Evolutionary conservation across 192 early-diverging fungal genomes (phyloP).

Genomic region (Coemansia sp.): DNA sequence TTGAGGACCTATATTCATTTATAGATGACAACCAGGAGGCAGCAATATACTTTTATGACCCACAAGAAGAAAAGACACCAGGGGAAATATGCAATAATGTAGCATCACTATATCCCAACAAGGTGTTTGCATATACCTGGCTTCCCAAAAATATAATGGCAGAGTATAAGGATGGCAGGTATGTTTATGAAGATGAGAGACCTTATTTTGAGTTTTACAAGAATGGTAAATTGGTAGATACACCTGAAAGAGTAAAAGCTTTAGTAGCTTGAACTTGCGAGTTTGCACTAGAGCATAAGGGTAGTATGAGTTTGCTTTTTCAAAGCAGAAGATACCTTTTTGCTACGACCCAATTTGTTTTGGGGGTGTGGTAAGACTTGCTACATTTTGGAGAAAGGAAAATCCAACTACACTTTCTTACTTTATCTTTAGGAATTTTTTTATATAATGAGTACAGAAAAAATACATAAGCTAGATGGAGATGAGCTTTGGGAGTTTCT

Average conservation of each 20-base stretch:
- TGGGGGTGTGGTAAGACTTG: too few relatives aligned
- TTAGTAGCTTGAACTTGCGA: too few relatives aligned
- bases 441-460: too few relatives aligned
- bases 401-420: too few relatives aligned
- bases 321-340: too few relatives aligned
- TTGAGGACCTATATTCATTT: background rate
- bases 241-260: background rate
- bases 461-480: too few relatives aligned
- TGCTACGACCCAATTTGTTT: too few relatives aligned
- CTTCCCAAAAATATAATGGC: background rate
- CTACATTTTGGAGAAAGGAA: too few relatives aligned
- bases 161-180: background rate
- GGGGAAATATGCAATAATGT: background rate
- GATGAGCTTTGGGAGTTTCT: too few relatives aligned
- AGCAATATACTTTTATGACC: conserved; percentile 5
- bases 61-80: background rate
- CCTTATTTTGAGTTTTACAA: conserved; percentile 1
- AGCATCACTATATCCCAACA: background rate
- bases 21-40: background rate
- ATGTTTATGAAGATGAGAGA: background rate
- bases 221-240: background rate
- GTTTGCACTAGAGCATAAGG: too few relatives aligned
- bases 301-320: too few relatives aligned
- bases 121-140: background rate
- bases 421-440: too few relatives aligned